Evolutionary conservation across 768 basidiomycete genomes (phyloP).

Genomic region (Sarcodon aspratus): DNA sequence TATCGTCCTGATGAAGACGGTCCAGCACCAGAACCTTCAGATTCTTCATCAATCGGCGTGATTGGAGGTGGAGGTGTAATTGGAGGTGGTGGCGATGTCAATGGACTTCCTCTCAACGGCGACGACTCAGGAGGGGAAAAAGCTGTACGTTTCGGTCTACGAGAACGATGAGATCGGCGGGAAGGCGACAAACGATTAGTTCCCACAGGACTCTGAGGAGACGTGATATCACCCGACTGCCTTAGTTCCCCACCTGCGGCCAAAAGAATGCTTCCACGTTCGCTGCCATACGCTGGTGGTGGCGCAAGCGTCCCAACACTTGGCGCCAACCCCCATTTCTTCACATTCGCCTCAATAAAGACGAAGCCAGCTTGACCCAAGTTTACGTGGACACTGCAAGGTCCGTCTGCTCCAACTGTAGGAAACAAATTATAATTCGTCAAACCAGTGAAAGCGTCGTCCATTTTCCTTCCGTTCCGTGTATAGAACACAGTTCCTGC

Average conservation of each 20-base stretch:
- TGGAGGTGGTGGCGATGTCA: conserved; percentile 32
- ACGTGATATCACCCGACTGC: conserved; percentile 23
- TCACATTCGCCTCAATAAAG: conserved; percentile 98
- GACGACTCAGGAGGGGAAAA: conserved; percentile 44
- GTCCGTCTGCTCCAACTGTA: conserved; percentile 91
- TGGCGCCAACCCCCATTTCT: conserved; percentile 98
- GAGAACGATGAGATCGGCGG: conserved; percentile 50
- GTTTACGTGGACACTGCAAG: conserved; percentile 95
- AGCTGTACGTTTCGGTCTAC: conserved; percentile 35
- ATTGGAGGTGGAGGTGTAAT: conserved; percentile 51
- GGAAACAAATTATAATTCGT: conserved; percentile 93
- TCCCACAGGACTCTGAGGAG: conserved; percentile 33
- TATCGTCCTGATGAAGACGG: conserved; percentile 40
- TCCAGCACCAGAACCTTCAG: conserved; percentile 30
- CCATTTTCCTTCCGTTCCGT: conserved; percentile 92
- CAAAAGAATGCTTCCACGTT: conserved; percentile 89
- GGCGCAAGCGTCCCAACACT: conserved; percentile 96
- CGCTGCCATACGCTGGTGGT: conserved; percentile 95
- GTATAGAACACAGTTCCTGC: conserved; percentile 99
- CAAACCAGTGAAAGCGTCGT: conserved; percentile 90
- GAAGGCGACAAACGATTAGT: conserved; percentile 26
- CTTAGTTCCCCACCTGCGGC: conserved; percentile 61
- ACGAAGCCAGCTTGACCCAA: conserved; percentile 97
- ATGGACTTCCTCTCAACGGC: conserved; percentile 45
- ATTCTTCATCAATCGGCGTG: conserved; percentile 64